Percentiles rank a stretch among this genome's conserved stretches.
Evolutionary conservation across 164 flowering plant species (phyloP).

Genomic region (Piper longum): DNA sequence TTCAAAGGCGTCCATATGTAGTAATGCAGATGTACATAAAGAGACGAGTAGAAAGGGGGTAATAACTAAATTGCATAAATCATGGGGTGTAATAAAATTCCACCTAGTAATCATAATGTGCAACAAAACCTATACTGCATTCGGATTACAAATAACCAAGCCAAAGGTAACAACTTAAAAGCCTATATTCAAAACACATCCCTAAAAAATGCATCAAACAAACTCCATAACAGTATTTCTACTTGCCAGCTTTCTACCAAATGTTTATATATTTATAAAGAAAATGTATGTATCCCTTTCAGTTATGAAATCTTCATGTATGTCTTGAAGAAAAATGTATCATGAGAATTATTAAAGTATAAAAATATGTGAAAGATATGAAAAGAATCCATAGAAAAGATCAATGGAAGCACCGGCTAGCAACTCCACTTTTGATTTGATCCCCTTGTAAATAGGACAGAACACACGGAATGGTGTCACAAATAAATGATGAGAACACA

Average conservation of each 20-base stretch:
- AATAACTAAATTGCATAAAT: too few relatives aligned
- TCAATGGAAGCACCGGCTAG: constrained; percentile 5
- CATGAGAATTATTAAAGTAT: constrained; percentile 5
- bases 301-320: constrained; percentile 22
- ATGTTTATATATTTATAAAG: neutral
- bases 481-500: neutral
- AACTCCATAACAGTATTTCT: too few relatives aligned
- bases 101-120: too few relatives aligned
- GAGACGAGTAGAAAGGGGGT: too few relatives aligned
- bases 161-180: neutral
- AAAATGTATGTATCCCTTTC: neutral
- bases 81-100: too few relatives aligned
- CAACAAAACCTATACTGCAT: too few relatives aligned
- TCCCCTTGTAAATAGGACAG: neutral
- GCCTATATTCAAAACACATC: too few relatives aligned
- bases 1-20: too few relatives aligned
- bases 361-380: constrained; percentile 2
- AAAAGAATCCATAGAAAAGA: neutral
- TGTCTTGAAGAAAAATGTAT: constrained; percentile 21
- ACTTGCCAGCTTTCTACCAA: neutral
- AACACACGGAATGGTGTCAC: neutral
- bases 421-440: constrained; percentile 4
- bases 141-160: neutral
- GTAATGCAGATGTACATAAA: too few relatives aligned
- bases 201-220: too few relatives aligned